Evolutionary conservation across 2,329 filamentous ascomycete species (phyloP).

Genomic region (Fusarium algeriense): DNA sequence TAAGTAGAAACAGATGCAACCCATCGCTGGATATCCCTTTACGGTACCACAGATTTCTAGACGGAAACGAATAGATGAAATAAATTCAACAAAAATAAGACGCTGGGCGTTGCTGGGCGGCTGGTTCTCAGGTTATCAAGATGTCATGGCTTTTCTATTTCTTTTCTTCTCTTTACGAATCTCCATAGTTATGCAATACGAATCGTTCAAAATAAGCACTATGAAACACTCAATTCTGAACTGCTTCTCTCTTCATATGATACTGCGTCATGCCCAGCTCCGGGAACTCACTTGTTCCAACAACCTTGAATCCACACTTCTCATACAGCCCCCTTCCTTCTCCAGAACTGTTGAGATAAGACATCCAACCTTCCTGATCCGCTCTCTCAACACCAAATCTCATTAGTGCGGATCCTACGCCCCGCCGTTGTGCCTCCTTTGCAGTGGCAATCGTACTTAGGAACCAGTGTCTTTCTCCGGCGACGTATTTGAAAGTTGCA

Average conservation of each 20-base stretch:
- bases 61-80: conserved; percentile 34
- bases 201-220: conserved; percentile 17
- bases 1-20: conserved; percentile 2
- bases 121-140: conserved; percentile 30
- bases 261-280: conserved; percentile 41
- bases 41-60: conserved; percentile 13
- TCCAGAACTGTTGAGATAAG: conserved; percentile 48
- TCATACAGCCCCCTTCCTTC: conserved; percentile 48
- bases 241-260: conserved; percentile 50
- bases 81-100: conserved; percentile 24
- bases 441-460: conserved; percentile 51
- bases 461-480: conserved; percentile 49
- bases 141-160: conserved; percentile 30
- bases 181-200: conserved; percentile 31
- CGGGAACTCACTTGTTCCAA: conserved; percentile 38
- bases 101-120: conserved; percentile 38
- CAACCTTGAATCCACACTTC: conserved; percentile 46
- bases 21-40: conserved; percentile 10
- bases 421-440: conserved; percentile 48
- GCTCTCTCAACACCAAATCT: conserved; percentile 49
- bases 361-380: conserved; percentile 47
- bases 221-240: not conserved
- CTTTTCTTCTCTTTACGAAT: conserved; percentile 29
- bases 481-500: conserved; percentile 44
- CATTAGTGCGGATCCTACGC: conserved; percentile 52